A percentile compares a stretch with the other conserved stretches of the same genome.
Conservation (phyloP, 2,329 filamentous ascomycete species). For the Endoconidiophora polonica region DNA sequence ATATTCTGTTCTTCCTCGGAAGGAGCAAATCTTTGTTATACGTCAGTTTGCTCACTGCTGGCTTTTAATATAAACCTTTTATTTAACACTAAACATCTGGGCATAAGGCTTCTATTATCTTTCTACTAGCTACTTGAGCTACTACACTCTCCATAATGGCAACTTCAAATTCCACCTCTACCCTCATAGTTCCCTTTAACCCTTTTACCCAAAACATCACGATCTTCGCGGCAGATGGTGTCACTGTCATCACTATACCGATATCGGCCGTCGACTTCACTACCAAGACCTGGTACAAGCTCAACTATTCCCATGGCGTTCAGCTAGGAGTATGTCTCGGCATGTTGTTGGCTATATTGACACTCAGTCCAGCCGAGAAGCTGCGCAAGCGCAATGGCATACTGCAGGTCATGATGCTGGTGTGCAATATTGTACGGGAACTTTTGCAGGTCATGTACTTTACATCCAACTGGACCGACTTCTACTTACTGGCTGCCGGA, state of each 20-base stretch:
- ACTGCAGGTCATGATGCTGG: conserved; percentile 45
- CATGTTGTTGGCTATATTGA: conserved; percentile 47
- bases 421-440: conserved; percentile 42
- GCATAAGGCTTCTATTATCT: too few species aligned
- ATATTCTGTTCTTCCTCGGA: too few species aligned
- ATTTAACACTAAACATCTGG: too few species aligned
- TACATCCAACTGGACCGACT: conserved; percentile 40
- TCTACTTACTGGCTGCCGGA: conserved; percentile 40
- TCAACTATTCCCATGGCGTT: conserved; percentile 46
- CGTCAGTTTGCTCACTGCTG: too few species aligned
- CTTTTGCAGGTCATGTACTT: conserved; percentile 41
- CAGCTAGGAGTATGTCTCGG: conserved; percentile 54
- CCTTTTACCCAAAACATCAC: conserved; percentile 1
- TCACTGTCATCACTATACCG: not conserved
- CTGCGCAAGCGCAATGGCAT: conserved; percentile 46
- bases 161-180: too few species aligned
- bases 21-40: too few species aligned
- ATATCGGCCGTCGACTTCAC: conserved; percentile 19
- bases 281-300: conserved; percentile 20
- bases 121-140: too few species aligned
- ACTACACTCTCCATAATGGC: too few species aligned
- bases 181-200: not conserved
- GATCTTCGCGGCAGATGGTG: not conserved
- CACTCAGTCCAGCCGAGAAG: conserved; percentile 50
- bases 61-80: too few species aligned